Base-by-base conservation (phyloP, 106 monocot genomes). In the Xerophyta viscosa region DNA sequence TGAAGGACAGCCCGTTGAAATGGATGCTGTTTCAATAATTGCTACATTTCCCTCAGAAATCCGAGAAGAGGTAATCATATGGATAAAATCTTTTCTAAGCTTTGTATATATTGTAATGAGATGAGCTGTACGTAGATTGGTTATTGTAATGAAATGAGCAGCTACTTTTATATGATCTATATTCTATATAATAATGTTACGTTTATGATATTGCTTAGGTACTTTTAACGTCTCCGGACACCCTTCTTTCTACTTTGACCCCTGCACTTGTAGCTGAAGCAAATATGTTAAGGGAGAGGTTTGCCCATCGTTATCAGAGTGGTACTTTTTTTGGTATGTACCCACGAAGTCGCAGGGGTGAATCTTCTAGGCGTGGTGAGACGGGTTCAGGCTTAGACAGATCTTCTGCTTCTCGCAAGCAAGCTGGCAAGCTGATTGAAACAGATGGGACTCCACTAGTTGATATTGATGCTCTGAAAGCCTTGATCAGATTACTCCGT, bases 201-300 rank as follows among this genome's bases (percentile, higher is more conserved):
- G 29, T 41, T 29, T 54, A 8, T 53, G 33, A 46, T 20, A 15
- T 1, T 50, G 78, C 67, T 45, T 61, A 92, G 92, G 92, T 90
- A 49, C 86, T 99, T 49, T 67, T 99, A 54, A 99, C 98, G 20
- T 99, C 98, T 31, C 83, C 90, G 20, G 98, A 99, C 58, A 76
- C 82, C 37, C 67, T 99, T 21, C 66, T 99, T 46, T 82, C 98
- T 11, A 90, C 73, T 56, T 58, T 99, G 27, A 71, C 98, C 23
- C 98, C 98, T 71, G 90, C 98, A 24, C 90, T 99, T 66, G 90
- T 99, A 69, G 90, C 85, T 48, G 98, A 99, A 71, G 98, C 98
- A 29, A 99, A 82, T 55, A 86, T 91, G 90, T 41, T 99, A 30
- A 77, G 98, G 25, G 98, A 99, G 72, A 79, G 98, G 51, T 99